Evolutionary conservation across 2,329 filamentous ascomycete species (phyloP).

Genomic region (Cercospora zeina): DNA sequence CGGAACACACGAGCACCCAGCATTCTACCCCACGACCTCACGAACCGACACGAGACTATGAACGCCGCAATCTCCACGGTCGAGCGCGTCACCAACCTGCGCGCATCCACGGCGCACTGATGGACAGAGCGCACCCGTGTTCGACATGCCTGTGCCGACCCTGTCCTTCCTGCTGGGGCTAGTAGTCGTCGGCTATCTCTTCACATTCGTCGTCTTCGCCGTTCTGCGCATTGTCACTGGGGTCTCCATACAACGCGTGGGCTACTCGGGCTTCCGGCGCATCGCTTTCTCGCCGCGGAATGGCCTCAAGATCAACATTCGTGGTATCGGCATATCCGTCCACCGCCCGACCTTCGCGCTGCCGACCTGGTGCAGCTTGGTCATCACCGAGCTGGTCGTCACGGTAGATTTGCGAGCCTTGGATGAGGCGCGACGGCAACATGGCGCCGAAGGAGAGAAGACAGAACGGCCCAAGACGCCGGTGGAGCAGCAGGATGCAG

Average conservation of each 20-base stretch:
- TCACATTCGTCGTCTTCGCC: slow-evolving; percentile 90
- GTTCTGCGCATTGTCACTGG: slow-evolving; percentile 89
- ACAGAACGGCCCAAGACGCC: slow-evolving; percentile 21
- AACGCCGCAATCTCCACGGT: not conserved
- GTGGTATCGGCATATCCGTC: slow-evolving; percentile 81
- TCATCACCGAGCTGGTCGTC: slow-evolving; percentile 79
- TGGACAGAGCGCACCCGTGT: slow-evolving; percentile 10
- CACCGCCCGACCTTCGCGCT: slow-evolving; percentile 96
- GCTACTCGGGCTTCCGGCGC: slow-evolving; percentile 86
- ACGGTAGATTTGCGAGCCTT: slow-evolving; percentile 75
- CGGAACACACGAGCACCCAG: not conserved
- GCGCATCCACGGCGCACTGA: not conserved
- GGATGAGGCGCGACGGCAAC: slow-evolving; percentile 36
- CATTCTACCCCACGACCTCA: not conserved
- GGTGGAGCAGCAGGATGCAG: slow-evolving; percentile 37
- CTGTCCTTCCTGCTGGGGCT: slow-evolving; percentile 79
- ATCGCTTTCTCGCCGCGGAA: slow-evolving; percentile 87
- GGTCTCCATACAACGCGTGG: slow-evolving; percentile 91
- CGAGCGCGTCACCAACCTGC: slow-evolving; percentile 1
- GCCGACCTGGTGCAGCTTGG: slow-evolving; percentile 92
- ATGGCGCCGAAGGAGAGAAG: slow-evolving; percentile 25
- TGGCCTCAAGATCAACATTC: slow-evolving; percentile 85
- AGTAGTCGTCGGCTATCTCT: slow-evolving; percentile 81
- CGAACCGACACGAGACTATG: slow-evolving; percentile 6
- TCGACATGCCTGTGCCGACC: slow-evolving; percentile 49